Percentiles rank a stretch among this genome's conserved stretches.
Conservation (phyloP, 176 grass and related monocot genomes). For the Oryza officinalis region DNA sequence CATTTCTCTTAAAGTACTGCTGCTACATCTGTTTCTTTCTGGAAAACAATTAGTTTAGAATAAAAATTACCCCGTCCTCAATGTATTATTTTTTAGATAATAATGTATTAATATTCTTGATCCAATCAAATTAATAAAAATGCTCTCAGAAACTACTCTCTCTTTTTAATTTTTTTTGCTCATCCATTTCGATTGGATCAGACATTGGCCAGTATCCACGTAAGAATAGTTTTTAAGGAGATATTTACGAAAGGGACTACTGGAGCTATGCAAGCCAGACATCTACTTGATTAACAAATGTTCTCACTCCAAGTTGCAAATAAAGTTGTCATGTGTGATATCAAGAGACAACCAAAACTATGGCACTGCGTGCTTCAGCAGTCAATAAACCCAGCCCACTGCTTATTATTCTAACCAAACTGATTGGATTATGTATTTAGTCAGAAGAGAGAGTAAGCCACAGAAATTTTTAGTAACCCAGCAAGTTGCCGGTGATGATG, state of each 20-base stretch:
- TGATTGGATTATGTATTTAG: slow-evolving; percentile 45
- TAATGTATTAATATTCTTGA: neutral
- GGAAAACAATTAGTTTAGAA: neutral
- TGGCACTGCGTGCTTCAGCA: slow-evolving; percentile 22
- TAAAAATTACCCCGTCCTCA: neutral
- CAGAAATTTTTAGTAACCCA: slow-evolving; percentile 35
- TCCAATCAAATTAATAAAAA: slow-evolving; percentile 17
- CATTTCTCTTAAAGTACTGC: neutral
- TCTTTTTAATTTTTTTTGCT: neutral
- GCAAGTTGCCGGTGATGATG: slow-evolving; percentile 54
- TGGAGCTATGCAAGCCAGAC: slow-evolving; percentile 39
- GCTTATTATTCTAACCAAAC: slow-evolving; percentile 27
- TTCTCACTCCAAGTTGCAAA: slow-evolving; percentile 46
- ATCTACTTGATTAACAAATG: slow-evolving; percentile 35
- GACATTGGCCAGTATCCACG: slow-evolving; percentile 26
- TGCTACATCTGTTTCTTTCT: slow-evolving; percentile 15
- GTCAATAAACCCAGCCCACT: slow-evolving; percentile 44
- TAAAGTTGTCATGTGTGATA: slow-evolving; percentile 43
- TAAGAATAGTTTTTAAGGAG: slow-evolving; percentile 10
- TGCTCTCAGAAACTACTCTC: neutral
- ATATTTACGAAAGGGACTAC: slow-evolving; percentile 47
- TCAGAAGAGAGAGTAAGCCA: slow-evolving; percentile 52
- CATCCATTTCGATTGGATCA: slow-evolving; percentile 24
- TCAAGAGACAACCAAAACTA: slow-evolving; percentile 40
- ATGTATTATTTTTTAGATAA: no score